phyloP scores from a whole-genome alignment of 768 basidiomycete species.

The Mycena filopes region DNA sequence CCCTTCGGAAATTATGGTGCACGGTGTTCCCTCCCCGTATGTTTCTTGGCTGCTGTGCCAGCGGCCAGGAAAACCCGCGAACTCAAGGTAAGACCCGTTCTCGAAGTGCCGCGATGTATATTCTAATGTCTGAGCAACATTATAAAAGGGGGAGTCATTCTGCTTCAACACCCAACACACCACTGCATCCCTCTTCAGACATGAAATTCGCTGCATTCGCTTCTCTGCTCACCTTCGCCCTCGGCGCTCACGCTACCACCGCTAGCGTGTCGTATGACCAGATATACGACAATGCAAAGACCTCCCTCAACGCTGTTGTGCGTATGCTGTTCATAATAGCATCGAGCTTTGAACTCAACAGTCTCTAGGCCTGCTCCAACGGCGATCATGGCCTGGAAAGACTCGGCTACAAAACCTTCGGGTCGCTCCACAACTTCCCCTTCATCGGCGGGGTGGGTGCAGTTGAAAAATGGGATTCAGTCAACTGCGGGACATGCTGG shows the following conservation, averaged over 20 bases:
- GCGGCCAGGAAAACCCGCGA: too few species aligned
- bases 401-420: conserved; percentile 59
- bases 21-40: too few species aligned
- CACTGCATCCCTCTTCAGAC: conserved; percentile 12
- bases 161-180: neutral
- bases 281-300: conserved; percentile 56
- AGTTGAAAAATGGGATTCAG: conserved; percentile 61
- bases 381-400: conserved; percentile 62
- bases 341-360: neutral
- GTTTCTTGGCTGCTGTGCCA: too few species aligned
- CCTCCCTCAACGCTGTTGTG: conserved; percentile 51
- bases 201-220: conserved; percentile 47
- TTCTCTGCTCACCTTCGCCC: conserved; percentile 38
- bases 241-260: conserved; percentile 41
- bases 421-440: conserved; percentile 66
- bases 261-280: conserved; percentile 59
- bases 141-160: conserved; percentile 20
- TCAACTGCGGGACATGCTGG: conserved; percentile 71
- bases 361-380: conserved; percentile 52
- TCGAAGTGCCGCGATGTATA: neutral
- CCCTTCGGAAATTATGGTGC: too few species aligned
- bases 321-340: conserved; percentile 1
- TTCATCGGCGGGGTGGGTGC: conserved; percentile 66
- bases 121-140: neutral
- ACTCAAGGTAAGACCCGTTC: too few species aligned